Evolutionary conservation across 169 alveolate genomes (phyloP), one percentile per base, ranked within the genome.

Genomic region (Eimeria tenella): DNA sequence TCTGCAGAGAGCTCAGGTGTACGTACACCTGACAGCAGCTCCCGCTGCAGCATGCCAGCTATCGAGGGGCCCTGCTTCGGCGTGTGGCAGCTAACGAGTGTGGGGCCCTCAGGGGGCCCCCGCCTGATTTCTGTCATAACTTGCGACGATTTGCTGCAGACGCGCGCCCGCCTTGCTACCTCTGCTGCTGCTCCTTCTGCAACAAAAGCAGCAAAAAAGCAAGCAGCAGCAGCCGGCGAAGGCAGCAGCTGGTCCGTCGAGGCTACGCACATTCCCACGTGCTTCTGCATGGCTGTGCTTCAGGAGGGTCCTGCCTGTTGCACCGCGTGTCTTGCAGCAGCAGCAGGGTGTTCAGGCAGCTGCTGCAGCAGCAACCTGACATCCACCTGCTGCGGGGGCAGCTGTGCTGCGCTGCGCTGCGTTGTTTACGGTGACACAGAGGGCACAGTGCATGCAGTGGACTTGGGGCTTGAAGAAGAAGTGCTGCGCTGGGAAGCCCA

Each of bases 391-490:
- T 90, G 83, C 90, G 52, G 90, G 21, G 74, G 90, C 71, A 68
- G 84, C 84, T 77, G 90, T 21, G 84, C 91, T 25, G 86, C 95
- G 25, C 58, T 81, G 86, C 93, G 95, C 23, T 93, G 90, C 60
- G 90, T 93, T 21, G 52, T 93, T 21, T 93, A 93, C 82, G 95
- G 95, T 55, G 95, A 93, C 23, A 49, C 70, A 5, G 93, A 62
- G 49, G 95, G 95, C 52, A 10, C 68, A 5, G 74, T 93, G 79
- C 95, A 93, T 82, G 93, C 93, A 15, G 93, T 93, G 9, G 95
- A 83, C 17, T 31, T 93, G 58, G 82, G 92, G 5, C 9, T 42
- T 5, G 73, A 62, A 23, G 93, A 93, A 56, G 95, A 93, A 25
- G 88, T 83, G 5, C 25, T 63, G 25, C 86, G 95, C 31, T 93